phyloP scores from a whole-genome alignment of 2,329 filamentous ascomycete genomes.

The Cryphonectria parasitica region DNA sequence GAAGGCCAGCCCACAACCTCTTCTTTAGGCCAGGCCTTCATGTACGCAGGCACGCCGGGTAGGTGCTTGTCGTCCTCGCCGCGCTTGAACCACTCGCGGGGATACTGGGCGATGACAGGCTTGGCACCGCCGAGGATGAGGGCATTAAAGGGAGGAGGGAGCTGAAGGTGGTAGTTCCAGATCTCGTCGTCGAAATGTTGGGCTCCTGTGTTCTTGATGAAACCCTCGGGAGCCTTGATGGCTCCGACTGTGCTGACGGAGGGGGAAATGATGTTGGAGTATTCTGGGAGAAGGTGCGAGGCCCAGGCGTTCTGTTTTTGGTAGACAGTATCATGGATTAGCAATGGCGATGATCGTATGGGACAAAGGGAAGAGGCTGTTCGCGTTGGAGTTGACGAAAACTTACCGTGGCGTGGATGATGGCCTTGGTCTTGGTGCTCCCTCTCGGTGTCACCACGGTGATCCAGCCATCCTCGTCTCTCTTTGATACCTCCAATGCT shows the following conservation, averaged over 20 bases:
- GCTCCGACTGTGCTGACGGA: slow-evolving; percentile 33
- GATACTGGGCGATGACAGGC: slow-evolving; percentile 35
- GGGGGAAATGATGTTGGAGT: slow-evolving; percentile 27
- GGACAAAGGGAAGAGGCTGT: background rate
- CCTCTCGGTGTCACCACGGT: slow-evolving; percentile 31
- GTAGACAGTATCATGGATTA: background rate
- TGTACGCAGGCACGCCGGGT: slow-evolving; percentile 36
- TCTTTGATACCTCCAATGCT: slow-evolving; percentile 33
- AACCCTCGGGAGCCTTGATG: slow-evolving; percentile 37
- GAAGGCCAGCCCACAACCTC: slow-evolving; percentile 35
- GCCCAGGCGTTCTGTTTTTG: slow-evolving; percentile 29
- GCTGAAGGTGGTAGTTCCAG: slow-evolving; percentile 40
- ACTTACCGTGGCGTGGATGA: slow-evolving; percentile 30
- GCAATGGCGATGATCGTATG: background rate
- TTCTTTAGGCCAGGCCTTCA: slow-evolving; percentile 36
- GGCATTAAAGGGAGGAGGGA: slow-evolving; percentile 38
- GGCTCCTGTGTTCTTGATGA: slow-evolving; percentile 38
- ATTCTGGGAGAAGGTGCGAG: slow-evolving; percentile 30
- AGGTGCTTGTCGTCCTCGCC: slow-evolving; percentile 36
- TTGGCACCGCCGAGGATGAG: slow-evolving; percentile 37
- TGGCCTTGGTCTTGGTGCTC: slow-evolving; percentile 22
- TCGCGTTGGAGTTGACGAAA: background rate
- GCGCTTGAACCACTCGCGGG: slow-evolving; percentile 32
- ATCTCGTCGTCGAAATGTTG: slow-evolving; percentile 39
- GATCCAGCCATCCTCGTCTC: slow-evolving; percentile 34